Base-by-base conservation (phyloP, 78 protist species). In the Isochrysis galbana region DNA sequence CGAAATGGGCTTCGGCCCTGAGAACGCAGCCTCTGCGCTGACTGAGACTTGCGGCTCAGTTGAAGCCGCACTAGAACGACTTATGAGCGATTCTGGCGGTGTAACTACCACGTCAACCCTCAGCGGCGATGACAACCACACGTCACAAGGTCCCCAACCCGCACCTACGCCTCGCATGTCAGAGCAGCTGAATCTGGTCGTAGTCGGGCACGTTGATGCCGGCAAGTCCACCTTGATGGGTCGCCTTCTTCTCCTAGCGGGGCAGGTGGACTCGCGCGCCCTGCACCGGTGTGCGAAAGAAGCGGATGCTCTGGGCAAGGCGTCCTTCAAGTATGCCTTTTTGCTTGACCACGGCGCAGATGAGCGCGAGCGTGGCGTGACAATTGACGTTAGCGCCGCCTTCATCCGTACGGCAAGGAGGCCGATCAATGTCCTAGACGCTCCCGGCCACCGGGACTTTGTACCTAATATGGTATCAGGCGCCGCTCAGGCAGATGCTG, bases 371-470 rank as follows among this genome's bases (percentile, higher is more conserved):
- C 92, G 92, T 42, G 92, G 95, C 67, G 46, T 93, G 25, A 93
- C 95, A 11, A 70, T 93, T 25, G 93, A 93, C 44, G 89, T 93
- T 17, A 41, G 82, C 41, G 39, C 19, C 51, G 41, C 55, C 39
- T 19, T 89, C 42, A 11, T 90, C 74, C n/a, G 36, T 0, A 72
- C 93, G 26, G 32, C 10, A 17, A 1, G 39, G 48, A 1, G 23
- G 41, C 46, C 2, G 39, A 29, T 80, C 67, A 93, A 93, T 3
- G 26, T 93, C 39, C 84, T 93, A 78, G 95, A 93, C 61, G 92
- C 95, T 29, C 95, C 95, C 23, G 95, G 95, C 4, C 95, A 93
- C 80, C 70, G 89, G 3, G 95, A 93, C 51, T 93, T 93, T 36
- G 87, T 93, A 34, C 87, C 87, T 14, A 61, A 88, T 72, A 93